phyloP scores from a whole-genome alignment of 345 rosid genomes.

The Carallia brachiata region DNA sequence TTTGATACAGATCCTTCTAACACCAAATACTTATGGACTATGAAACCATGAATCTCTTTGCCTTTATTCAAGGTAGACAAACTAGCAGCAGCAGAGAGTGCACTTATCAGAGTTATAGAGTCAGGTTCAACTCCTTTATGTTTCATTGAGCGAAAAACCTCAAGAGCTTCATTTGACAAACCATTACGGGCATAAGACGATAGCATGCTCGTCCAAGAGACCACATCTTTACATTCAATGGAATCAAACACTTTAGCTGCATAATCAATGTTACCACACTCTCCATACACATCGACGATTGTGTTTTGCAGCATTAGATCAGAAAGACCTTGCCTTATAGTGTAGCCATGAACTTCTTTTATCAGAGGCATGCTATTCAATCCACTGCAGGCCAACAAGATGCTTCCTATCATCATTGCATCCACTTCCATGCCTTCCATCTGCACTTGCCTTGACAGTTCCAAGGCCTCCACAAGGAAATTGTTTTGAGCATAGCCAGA shows the following conservation, averaged over 20 bases:
- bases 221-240: slow-evolving; percentile 58
- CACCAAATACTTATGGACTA: slow-evolving; percentile 52
- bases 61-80: slow-evolving; percentile 70
- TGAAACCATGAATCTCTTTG: slow-evolving; percentile 67
- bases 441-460: slow-evolving; percentile 48
- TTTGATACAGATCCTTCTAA: slow-evolving; percentile 55
- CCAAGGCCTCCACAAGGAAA: slow-evolving; percentile 43
- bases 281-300: slow-evolving; percentile 66
- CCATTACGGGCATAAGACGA: slow-evolving; percentile 61
- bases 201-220: slow-evolving; percentile 93
- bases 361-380: slow-evolving; percentile 35
- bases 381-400: slow-evolving; percentile 57
- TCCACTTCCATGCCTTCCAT: slow-evolving; percentile 43
- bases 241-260: slow-evolving; percentile 54
- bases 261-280: slow-evolving; percentile 50
- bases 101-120: slow-evolving; percentile 52
- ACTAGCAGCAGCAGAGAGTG: slow-evolving; percentile 63
- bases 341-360: slow-evolving; percentile 72
- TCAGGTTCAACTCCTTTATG: slow-evolving; percentile 54
- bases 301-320: slow-evolving; percentile 63
- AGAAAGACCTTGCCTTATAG: slow-evolving; percentile 48
- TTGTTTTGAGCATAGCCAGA: slow-evolving; percentile 71
- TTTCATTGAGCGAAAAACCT: slow-evolving; percentile 44
- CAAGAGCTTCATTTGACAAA: slow-evolving; percentile 59
- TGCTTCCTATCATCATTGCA: slow-evolving; percentile 75